phyloP scores from a whole-genome alignment of 1,284 basidiomycete species.

The Wallemia mellicola region DNA sequence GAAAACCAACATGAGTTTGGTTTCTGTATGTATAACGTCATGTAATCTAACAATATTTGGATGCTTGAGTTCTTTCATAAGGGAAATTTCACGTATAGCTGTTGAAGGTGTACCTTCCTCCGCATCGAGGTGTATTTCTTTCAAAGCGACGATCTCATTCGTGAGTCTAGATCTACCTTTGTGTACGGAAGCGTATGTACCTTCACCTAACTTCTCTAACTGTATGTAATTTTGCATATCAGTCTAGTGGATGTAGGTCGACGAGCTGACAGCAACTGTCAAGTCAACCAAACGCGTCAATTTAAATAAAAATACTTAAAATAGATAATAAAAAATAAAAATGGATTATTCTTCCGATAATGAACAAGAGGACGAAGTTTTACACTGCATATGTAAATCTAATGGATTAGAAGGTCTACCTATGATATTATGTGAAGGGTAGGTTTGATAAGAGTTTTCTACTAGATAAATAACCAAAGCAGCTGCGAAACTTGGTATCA shows the following conservation, averaged over 20 bases:
- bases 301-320: neutral
- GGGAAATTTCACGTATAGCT: slow-evolving; percentile 75
- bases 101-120: slow-evolving; percentile 86
- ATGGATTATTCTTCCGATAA: neutral
- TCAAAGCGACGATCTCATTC: slow-evolving; percentile 65
- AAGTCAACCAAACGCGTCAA: neutral
- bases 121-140: slow-evolving; percentile 82
- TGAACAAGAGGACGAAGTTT: neutral
- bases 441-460: neutral
- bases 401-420: neutral
- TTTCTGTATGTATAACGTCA: slow-evolving; percentile 95
- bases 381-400: neutral
- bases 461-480: neutral
- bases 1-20: slow-evolving; percentile 92
- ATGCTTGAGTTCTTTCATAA: slow-evolving; percentile 91
- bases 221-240: neutral
- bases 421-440: neutral
- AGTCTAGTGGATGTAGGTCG: no score
- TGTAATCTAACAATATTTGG: slow-evolving; percentile 83
- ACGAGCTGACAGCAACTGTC: no score
- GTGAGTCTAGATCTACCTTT: slow-evolving; percentile 58
- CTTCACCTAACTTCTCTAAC: neutral
- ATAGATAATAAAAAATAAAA: neutral
- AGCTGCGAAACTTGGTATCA: neutral
- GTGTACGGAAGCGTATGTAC: slow-evolving; percentile 8